phyloP scores from a whole-genome alignment of 192 early-diverging fungal species.

The Haplosporangium gracile region DNA sequence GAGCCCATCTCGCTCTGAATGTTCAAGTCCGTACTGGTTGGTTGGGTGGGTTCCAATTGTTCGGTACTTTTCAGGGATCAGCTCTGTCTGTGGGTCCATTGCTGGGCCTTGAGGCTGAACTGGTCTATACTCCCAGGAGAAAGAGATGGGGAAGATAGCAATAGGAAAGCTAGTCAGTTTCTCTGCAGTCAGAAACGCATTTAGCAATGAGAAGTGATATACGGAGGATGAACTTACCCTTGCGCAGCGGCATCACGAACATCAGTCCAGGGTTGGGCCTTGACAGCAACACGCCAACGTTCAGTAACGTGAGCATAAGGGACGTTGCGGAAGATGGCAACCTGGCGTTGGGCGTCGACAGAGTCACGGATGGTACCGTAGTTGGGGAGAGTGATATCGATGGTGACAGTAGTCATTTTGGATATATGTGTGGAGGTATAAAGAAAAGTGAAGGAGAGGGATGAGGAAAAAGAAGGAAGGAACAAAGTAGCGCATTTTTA shows the following conservation, averaged over 20 bases:
- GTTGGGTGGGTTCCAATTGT: background rate
- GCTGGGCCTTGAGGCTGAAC: conserved; percentile 19
- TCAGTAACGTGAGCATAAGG: conserved; percentile 19
- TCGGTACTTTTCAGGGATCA: background rate
- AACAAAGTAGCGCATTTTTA: background rate
- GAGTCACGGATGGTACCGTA: conserved; percentile 17
- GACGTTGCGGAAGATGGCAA: conserved; percentile 31
- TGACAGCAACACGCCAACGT: conserved; percentile 37
- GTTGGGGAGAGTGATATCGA: conserved; percentile 21
- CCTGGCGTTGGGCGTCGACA: conserved; percentile 7
- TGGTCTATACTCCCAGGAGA: conserved; percentile 6
- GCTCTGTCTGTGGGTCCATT: background rate
- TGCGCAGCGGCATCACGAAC: conserved; percentile 35
- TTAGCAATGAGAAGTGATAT: background rate
- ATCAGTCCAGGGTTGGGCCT: conserved; percentile 20
- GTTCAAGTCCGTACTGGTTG: conserved; percentile 22
- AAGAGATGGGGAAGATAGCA: background rate
- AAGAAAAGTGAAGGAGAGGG: background rate
- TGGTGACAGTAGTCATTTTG: background rate
- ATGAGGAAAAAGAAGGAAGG: background rate
- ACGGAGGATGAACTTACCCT: conserved; percentile 11
- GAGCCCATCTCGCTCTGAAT: conserved; percentile 18
- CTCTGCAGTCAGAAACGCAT: too few relatives aligned
- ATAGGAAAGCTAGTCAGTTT: too few relatives aligned
- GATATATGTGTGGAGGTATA: background rate